These are phyloP conservation scores for Flaveria ramosissima DNA, from an alignment of 129 eudicot species.

Conservation along the genomic window DNA sequence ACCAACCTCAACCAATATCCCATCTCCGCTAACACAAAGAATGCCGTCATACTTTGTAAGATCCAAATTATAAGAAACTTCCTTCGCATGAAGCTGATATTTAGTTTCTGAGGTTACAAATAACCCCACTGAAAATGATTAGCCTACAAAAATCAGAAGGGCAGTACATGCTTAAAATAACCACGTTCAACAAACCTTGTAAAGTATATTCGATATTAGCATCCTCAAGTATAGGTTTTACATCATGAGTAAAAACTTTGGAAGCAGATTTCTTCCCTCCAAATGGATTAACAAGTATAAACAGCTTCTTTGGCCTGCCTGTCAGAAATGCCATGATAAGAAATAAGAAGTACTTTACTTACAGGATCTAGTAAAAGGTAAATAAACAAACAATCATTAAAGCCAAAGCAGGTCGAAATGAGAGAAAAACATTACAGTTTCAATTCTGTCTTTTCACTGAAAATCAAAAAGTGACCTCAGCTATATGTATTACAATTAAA, in stretches of 20 bases:
- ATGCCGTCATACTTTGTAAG: constrained; percentile 79
- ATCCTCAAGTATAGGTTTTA: constrained; percentile 80
- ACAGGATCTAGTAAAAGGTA: neutral
- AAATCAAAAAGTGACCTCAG: neutral
- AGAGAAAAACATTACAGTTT: neutral
- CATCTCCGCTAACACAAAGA: constrained; percentile 95
- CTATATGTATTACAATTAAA: neutral
- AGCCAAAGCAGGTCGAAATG: constrained; percentile 8
- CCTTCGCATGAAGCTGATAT: constrained; percentile 85
- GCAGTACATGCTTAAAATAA: constrained; percentile 12
- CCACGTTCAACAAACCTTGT: constrained; percentile 50
- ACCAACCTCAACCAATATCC: constrained; percentile 89
- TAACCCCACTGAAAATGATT: constrained; percentile 23
- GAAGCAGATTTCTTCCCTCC: constrained; percentile 84
- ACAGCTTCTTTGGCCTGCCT: constrained; percentile 86
- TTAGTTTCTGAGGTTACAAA: constrained; percentile 60
- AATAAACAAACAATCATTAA: constrained; percentile 14
- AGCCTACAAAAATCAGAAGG: neutral
- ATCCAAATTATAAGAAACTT: constrained; percentile 66
- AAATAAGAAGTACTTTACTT: constrained; percentile 1
- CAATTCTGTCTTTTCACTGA: neutral
- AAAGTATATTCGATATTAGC: constrained; percentile 66
- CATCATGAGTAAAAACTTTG: constrained; percentile 56
- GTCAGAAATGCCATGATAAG: constrained; percentile 10
- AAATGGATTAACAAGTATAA: constrained; percentile 78